A percentile compares a stretch with the other conserved stretches of the same genome.
Conservation (phyloP, 495 filamentous ascomycete genomes). For the Xylaria palmicola region DNA sequence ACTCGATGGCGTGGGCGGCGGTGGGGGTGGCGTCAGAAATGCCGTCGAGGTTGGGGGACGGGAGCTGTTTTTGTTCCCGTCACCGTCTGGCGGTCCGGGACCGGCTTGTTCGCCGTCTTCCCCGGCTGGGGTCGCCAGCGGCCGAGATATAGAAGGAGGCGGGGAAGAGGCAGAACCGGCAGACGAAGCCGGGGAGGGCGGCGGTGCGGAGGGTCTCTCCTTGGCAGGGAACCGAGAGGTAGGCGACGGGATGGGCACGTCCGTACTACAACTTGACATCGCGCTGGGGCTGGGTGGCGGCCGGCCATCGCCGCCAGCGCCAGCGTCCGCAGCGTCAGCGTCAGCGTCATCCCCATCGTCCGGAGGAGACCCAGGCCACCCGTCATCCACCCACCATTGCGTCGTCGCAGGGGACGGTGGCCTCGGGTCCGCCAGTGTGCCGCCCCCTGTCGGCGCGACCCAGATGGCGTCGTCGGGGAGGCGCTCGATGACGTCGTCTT, state of each 20-base stretch:
- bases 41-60: too few species aligned
- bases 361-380: neutral
- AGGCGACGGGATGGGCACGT: too few species aligned
- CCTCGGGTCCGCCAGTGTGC: neutral
- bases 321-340: neutral
- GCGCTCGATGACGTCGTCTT: conserved; percentile 17
- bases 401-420: too few species aligned
- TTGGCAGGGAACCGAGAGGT: neutral
- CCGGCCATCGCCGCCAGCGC: neutral
- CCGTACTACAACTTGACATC: too few species aligned
- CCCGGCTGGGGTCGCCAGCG: neutral
- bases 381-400: neutral
- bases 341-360: neutral
- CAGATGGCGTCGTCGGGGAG: conserved; percentile 21
- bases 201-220: neutral
- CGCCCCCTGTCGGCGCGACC: conserved; percentile 19
- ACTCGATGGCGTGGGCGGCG: neutral
- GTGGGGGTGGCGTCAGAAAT: neutral
- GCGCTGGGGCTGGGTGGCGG: too few species aligned
- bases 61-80: too few species aligned
- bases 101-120: too few species aligned
- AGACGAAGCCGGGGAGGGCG: neutral
- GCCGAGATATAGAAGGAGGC: neutral
- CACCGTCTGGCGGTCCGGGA: too few species aligned
- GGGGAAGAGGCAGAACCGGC: neutral